Evolutionary conservation across 805 yeast genomes (phyloP).

Genomic region (Candida michaelii): DNA sequence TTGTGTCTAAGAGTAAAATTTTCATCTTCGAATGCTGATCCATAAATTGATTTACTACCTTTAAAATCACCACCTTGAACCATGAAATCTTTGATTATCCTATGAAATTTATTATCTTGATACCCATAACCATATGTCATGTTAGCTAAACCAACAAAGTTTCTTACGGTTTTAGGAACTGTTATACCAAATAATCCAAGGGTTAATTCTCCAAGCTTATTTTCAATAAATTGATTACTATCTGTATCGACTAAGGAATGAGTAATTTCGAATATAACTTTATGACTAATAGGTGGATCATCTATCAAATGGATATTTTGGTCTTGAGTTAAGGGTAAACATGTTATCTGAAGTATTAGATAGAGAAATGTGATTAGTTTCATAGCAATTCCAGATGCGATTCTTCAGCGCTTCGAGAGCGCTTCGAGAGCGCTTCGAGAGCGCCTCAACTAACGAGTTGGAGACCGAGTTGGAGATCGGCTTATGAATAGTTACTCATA

Average conservation of each 20-base stretch:
- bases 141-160: conserved; percentile 31
- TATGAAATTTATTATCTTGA: conserved; percentile 58
- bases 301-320: conserved; percentile 3
- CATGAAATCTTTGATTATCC: conserved; percentile 37
- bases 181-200: conserved; percentile 66
- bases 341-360: conserved; percentile 2
- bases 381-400: conserved; percentile 1
- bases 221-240: conserved; percentile 6
- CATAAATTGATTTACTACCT: conserved; percentile 66
- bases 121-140: conserved; percentile 53
- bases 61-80: conserved; percentile 41
- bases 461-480: too few relatives aligned
- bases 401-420: too few relatives aligned
- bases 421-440: too few relatives aligned
- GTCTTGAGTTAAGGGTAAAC: conserved; percentile 4
- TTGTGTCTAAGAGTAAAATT: conserved; percentile 69
- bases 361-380: not conserved
- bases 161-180: conserved; percentile 49
- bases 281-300: conserved; percentile 53
- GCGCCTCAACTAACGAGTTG: too few relatives aligned
- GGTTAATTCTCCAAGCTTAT: conserved; percentile 43
- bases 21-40: conserved; percentile 43
- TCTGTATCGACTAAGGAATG: conserved; percentile 22
- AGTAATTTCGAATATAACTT: conserved; percentile 40
- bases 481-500: too few relatives aligned